Percentiles rank a stretch among this genome's conserved stretches.
Evolutionary conservation across 2,329 filamentous ascomycete species (phyloP).

Genomic region (Trichoderma koningii): DNA sequence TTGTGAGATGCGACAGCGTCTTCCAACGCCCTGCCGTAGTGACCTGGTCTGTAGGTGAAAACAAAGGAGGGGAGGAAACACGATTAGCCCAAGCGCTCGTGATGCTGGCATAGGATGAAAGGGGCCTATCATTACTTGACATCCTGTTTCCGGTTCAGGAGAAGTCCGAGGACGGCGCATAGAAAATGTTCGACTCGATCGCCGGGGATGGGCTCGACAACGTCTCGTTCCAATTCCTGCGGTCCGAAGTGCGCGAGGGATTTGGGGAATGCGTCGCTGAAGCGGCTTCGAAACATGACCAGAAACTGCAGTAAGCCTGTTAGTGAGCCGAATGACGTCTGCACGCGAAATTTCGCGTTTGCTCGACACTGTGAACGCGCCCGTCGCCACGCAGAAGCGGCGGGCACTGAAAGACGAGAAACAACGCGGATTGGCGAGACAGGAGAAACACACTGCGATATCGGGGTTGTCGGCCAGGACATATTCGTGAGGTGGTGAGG

Average conservation of each 20-base stretch:
- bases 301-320: conserved; percentile 69
- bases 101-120: background rate
- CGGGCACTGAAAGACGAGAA: conserved; percentile 1
- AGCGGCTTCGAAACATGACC: conserved; percentile 95
- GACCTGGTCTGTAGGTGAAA: conserved; percentile 66
- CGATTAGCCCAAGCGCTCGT: conserved; percentile 20
- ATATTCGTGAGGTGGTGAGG: conserved; percentile 88
- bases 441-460: conserved; percentile 73
- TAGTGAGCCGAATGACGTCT: conserved; percentile 39
- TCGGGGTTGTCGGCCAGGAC: conserved; percentile 87
- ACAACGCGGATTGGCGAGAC: background rate
- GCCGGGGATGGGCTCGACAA: conserved; percentile 75
- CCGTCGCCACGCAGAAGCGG: conserved; percentile 17
- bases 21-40: conserved; percentile 90
- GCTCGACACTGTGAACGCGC: conserved; percentile 44
- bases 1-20: conserved; percentile 86
- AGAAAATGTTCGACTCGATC: conserved; percentile 85
- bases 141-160: conserved; percentile 97
- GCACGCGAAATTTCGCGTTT: conserved; percentile 59
- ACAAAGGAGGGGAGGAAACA: conserved; percentile 26
- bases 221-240: conserved; percentile 88
- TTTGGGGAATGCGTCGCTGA: conserved; percentile 84
- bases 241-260: conserved; percentile 88
- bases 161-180: conserved; percentile 82
- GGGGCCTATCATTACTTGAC: conserved; percentile 72